Conservation (phyloP, 768 basidiomycete species). For the Obba rivulosa region DNA sequence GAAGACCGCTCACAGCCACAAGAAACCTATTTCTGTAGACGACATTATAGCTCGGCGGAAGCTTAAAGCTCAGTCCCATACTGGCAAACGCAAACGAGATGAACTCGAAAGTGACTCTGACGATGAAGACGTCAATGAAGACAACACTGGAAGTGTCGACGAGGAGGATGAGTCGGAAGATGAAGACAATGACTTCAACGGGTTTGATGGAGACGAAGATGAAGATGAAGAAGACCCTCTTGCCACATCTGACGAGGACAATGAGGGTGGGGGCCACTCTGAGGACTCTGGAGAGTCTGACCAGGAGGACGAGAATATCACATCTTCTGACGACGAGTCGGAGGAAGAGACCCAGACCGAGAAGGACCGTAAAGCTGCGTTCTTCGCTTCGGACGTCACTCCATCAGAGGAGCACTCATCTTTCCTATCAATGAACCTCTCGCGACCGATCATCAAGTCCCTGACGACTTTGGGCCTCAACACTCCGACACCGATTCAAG, state of each 20-base stretch:
- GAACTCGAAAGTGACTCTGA: slow-evolving; percentile 29
- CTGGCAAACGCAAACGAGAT: slow-evolving; percentile 60
- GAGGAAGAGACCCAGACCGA: slow-evolving; percentile 56
- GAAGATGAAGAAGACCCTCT: slow-evolving; percentile 35
- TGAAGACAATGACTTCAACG: slow-evolving; percentile 26
- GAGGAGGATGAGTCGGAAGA: slow-evolving; percentile 32
- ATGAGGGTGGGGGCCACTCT: slow-evolving; percentile 8
- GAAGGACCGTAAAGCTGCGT: slow-evolving; percentile 75
- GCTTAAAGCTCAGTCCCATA: slow-evolving; percentile 26
- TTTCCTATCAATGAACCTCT: slow-evolving; percentile 91
- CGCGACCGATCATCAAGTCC: slow-evolving; percentile 89
- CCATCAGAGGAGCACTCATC: slow-evolving; percentile 58
- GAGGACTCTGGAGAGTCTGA: slow-evolving; percentile 19
- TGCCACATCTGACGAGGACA: slow-evolving; percentile 39
- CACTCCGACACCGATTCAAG: slow-evolving; percentile 93
- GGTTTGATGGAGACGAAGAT: slow-evolving; percentile 7
- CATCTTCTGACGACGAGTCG: slow-evolving; percentile 59
- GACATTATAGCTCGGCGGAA: slow-evolving; percentile 82
- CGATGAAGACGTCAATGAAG: slow-evolving; percentile 20
- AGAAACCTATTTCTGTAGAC: slow-evolving; percentile 84
- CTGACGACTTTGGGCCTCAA: slow-evolving; percentile 76
- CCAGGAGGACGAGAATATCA: slow-evolving; percentile 34
- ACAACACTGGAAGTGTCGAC: slow-evolving; percentile 32
- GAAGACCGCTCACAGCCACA: slow-evolving; percentile 6
- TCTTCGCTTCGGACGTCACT: slow-evolving; percentile 62